Base-by-base conservation (phyloP, 176 grass and related monocot species). In the bread wheat (Triticum aestivum) region DNA sequence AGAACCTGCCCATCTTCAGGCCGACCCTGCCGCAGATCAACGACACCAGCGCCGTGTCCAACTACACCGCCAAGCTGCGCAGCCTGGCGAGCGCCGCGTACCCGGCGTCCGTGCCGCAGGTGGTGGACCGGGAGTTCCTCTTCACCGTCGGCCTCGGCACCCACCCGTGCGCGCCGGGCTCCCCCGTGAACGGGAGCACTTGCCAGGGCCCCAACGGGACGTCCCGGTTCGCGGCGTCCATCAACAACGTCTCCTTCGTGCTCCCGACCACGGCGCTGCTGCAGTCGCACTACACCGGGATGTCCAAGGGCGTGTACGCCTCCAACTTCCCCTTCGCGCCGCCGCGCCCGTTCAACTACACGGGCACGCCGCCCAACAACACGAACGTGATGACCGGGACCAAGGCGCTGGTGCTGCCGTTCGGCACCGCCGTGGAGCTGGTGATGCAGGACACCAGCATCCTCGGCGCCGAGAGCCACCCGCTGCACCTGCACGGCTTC, bases 401-500 rank as follows among this genome's bases (percentile, higher is more conserved):
- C 20, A 92, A 77, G 89, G 85, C 85, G 45, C 72, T 87, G 76
- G 88, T 85, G 75, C 80, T 94, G 61, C 77, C 73, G 23, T 97
- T 92, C 84, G 87, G 87, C 47, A 54, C 90, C 38, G 65, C 0
- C 39, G 92, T 97, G 6, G 94, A 97, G 87, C 63, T 97, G 8
- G 94, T 97, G 85, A 41, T 97, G 90, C 94, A 97, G 89, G 94
- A 83, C 85, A 97, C 94, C 11, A 92, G 88, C 78, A 92, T 97
- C 68, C 74, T 87, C 23, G 92, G 92, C 11, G 88, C 86, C 5
- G 94, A 97, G 89, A 97, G 94, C 88, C 94, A 97, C 83, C 94
- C 94, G 9, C 86, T 97, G 54, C 94, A 97, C 87, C 86, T 97
- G 4, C 92, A 97, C 79, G 94, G 94, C 11, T 94, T 79, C 86